Evolutionary conservation across 164 flowering plant species (phyloP).

Genomic region (Piper longum): DNA sequence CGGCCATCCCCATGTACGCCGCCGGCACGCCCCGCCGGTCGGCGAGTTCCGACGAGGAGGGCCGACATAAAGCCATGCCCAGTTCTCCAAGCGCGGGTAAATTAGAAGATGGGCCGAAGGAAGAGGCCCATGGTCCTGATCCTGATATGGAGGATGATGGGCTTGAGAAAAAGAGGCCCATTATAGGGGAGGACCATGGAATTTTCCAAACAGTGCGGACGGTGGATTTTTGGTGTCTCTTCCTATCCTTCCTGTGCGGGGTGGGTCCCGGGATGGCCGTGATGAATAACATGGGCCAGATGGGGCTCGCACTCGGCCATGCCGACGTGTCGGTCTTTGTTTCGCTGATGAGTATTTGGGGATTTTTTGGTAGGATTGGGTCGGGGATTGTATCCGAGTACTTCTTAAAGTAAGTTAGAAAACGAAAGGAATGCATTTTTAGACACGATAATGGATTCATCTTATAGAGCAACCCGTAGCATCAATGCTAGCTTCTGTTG

Average conservation of each 20-base stretch:
- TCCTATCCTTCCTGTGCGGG: slow-evolving; percentile 70
- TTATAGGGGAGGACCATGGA: slow-evolving; percentile 73
- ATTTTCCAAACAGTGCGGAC: slow-evolving; percentile 45
- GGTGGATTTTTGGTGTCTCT: slow-evolving; percentile 76
- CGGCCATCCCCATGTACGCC: slow-evolving; percentile 34
- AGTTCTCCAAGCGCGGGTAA: neutral
- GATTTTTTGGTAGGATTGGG: slow-evolving; percentile 78
- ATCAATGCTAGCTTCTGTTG: neutral
- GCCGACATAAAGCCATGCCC: neutral
- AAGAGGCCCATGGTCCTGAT: neutral
- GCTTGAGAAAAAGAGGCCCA: slow-evolving; percentile 4
- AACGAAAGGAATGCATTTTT: no score
- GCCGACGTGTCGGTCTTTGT: slow-evolving; percentile 72
- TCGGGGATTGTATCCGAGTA: slow-evolving; percentile 65
- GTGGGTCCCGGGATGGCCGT: slow-evolving; percentile 91
- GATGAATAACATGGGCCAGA: slow-evolving; percentile 87
- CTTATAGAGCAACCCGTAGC: no score
- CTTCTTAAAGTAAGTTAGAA: slow-evolving; percentile 46
- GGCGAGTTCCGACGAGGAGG: neutral
- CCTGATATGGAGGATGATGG: neutral
- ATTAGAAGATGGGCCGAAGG: neutral
- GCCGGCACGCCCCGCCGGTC: neutral
- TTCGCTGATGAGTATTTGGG: slow-evolving; percentile 70
- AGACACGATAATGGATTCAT: neutral
- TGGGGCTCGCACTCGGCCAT: slow-evolving; percentile 74